Percentiles rank a stretch among this genome's conserved stretches.
Evolutionary conservation across 352 stramenopile genomes (phyloP).

Genomic region (Phytophthora fragariae): DNA sequence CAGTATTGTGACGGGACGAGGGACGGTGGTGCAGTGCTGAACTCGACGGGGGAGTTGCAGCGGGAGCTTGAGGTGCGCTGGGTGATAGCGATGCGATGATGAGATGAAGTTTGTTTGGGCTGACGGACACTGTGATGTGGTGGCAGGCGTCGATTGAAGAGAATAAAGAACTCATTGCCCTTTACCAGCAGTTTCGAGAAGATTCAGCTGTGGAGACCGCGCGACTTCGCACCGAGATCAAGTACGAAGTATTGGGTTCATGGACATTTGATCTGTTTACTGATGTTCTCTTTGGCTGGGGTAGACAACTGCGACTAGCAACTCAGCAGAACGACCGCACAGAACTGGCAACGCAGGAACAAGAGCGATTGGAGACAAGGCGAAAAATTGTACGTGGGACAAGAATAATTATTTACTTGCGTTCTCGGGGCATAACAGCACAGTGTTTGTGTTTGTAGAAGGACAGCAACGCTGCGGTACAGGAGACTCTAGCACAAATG

Average conservation of each 20-base stretch:
- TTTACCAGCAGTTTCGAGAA: slow-evolving; percentile 76
- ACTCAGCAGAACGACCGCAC: slow-evolving; percentile 25
- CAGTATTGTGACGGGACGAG: slow-evolving; percentile 49
- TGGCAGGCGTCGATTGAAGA: slow-evolving; percentile 64
- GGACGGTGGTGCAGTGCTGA: slow-evolving; percentile 12
- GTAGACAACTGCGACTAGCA: slow-evolving; percentile 33
- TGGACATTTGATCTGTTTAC: not conserved
- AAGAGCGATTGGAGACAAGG: slow-evolving; percentile 48
- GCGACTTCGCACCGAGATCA: slow-evolving; percentile 62
- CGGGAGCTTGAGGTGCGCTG: slow-evolving; percentile 49
- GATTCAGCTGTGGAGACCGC: slow-evolving; percentile 60
- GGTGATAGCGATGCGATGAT: not conserved
- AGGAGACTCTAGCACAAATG: slow-evolving; percentile 68
- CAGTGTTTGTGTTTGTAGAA: slow-evolving; percentile 36
- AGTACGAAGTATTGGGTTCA: slow-evolving; percentile 35
- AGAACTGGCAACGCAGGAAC: slow-evolving; percentile 32
- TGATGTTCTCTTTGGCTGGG: not conserved
- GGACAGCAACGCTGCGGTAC: slow-evolving; percentile 56
- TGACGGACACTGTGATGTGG: not conserved
- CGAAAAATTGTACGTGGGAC: slow-evolving; percentile 45
- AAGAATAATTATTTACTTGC: not conserved
- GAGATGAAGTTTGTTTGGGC: not conserved
- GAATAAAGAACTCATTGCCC: slow-evolving; percentile 77
- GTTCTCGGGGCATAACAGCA: not conserved
- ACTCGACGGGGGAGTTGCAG: slow-evolving; percentile 55